Evolutionary conservation across 768 basidiomycete genomes (phyloP).

Genomic region (Xerocomus brunneocitrinus): DNA sequence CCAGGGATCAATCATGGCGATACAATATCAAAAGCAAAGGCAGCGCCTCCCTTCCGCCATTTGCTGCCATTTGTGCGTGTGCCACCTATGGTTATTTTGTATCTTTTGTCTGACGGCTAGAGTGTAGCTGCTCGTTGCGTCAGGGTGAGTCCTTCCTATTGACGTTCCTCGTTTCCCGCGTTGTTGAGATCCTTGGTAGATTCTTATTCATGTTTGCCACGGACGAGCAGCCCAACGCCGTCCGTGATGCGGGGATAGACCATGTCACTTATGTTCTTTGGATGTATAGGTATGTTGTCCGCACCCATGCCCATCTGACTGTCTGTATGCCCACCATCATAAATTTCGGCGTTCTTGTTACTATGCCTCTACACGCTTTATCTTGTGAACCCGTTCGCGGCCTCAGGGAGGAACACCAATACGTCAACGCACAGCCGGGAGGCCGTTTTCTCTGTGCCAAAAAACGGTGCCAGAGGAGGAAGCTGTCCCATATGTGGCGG

Average conservation of each 20-base stretch:
- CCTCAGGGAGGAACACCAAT: constrained; percentile 55
- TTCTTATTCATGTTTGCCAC: constrained; percentile 90
- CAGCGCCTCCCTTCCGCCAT: constrained; percentile 70
- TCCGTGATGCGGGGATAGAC: constrained; percentile 74
- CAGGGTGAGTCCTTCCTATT: constrained; percentile 47
- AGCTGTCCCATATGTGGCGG: constrained; percentile 40
- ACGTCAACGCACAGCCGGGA: neutral
- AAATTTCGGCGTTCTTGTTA: constrained; percentile 60
- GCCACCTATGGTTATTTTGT: neutral
- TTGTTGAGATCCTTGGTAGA: constrained; percentile 32
- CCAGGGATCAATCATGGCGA: constrained; percentile 27
- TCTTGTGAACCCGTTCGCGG: constrained; percentile 65
- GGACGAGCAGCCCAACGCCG: constrained; percentile 78
- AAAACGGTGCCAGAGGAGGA: constrained; percentile 37
- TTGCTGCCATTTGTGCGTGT: constrained; percentile 81
- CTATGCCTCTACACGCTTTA: constrained; percentile 63
- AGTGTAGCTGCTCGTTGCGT: constrained; percentile 59
- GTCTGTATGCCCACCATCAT: neutral
- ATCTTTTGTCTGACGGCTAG: constrained; percentile 1
- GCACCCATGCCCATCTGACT: neutral
- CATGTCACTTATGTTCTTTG: constrained; percentile 87
- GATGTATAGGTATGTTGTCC: constrained; percentile 61
- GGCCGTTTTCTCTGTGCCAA: constrained; percentile 21
- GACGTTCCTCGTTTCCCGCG: neutral
- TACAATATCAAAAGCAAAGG: constrained; percentile 28